Evolutionary conservation across 2,329 filamentous ascomycete species (phyloP).

Genomic region (Dothideomycetes sp.): DNA sequence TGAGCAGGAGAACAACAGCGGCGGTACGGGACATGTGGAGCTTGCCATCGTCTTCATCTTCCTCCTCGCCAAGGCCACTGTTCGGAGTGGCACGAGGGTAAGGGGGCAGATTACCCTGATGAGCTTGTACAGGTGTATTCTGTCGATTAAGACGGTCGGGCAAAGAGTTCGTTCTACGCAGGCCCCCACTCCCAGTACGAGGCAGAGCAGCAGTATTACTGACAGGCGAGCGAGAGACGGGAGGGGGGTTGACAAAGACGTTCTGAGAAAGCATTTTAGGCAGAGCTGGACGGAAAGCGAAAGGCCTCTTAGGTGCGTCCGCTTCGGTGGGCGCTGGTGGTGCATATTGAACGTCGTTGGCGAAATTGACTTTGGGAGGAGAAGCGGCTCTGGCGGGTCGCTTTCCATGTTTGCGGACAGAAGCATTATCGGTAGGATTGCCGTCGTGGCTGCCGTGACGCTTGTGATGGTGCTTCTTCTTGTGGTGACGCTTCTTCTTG

Average conservation of each 20-base stretch:
- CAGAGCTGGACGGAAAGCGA: constrained; percentile 49
- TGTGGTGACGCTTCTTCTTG: constrained; percentile 34
- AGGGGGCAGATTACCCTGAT: constrained; percentile 8
- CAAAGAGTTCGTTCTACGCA: constrained; percentile 65
- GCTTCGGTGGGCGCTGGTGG: constrained; percentile 9
- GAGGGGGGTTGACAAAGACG: constrained; percentile 49
- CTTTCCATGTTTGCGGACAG: constrained; percentile 16
- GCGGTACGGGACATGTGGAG: constrained; percentile 48
- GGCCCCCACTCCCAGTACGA: constrained; percentile 33
- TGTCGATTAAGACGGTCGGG: constrained; percentile 54
- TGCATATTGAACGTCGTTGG: constrained; percentile 27
- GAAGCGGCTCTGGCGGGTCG: constrained; percentile 13
- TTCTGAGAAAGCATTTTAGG: constrained; percentile 61
- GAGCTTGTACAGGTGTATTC: constrained; percentile 10
- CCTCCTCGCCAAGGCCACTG: constrained; percentile 9
- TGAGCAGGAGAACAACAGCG: constrained; percentile 45
- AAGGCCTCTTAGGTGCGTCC: constrained; percentile 26
- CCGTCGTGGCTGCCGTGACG: constrained; percentile 23
- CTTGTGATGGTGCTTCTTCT: constrained; percentile 34
- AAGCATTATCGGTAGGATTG: constrained; percentile 18
- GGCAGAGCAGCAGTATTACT: constrained; percentile 15
- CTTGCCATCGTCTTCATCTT: constrained; percentile 25
- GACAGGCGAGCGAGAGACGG: constrained; percentile 21
- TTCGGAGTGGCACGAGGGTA: not conserved
- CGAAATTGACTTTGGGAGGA: constrained; percentile 30